phyloP scores from a whole-genome alignment of 139 green algal species.

The Chlorella sp. region DNA sequence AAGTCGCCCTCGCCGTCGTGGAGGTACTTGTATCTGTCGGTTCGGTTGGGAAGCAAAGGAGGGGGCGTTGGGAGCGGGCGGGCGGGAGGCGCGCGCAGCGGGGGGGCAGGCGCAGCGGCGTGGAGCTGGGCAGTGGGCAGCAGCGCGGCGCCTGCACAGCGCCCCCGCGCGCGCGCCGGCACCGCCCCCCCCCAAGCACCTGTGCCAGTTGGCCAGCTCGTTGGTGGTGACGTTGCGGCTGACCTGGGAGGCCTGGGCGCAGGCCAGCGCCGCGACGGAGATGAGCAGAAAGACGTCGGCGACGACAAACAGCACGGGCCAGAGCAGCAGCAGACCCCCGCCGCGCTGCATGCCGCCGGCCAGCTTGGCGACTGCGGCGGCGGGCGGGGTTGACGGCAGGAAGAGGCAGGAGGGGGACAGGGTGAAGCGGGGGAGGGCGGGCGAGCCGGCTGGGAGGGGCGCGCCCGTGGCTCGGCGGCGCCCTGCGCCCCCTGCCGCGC shows the following conservation, averaged over 20 bases:
- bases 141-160: neutral
- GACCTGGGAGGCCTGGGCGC: conserved; percentile 78
- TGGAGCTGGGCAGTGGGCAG: neutral
- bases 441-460: no score
- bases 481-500: no score
- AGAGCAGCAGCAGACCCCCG: neutral
- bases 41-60: neutral
- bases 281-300: conserved; percentile 80
- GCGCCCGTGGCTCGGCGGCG: no score
- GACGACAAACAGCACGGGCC: conserved; percentile 76
- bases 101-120: neutral
- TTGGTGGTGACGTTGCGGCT: conserved; percentile 96
- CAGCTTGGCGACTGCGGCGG: neutral
- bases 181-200: conserved; percentile 31
- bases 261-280: conserved; percentile 76
- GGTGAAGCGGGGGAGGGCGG: neutral
- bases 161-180: neutral
- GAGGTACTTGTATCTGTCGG: conserved; percentile 81
- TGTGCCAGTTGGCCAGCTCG: conserved; percentile 93
- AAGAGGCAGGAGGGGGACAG: neutral
- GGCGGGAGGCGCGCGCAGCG: neutral
- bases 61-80: neutral
- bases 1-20: conserved; percentile 71
- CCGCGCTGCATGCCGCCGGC: neutral
- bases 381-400: neutral